Evolutionary conservation across 75 land plant species (phyloP).

Genomic region (Adiantum capillusveneris): DNA sequence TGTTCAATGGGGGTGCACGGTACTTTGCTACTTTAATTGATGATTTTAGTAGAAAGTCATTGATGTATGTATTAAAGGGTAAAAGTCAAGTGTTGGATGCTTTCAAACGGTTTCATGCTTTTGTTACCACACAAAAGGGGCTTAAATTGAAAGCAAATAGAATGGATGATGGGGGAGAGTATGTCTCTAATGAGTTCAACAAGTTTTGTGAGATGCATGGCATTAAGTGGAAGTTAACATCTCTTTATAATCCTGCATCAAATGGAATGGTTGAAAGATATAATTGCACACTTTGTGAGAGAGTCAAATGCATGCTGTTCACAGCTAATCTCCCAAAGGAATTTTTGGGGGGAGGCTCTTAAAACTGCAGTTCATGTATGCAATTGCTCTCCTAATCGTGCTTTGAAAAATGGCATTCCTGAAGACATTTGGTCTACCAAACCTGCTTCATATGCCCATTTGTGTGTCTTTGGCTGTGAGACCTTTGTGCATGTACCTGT

Average conservation of each 20-base stretch:
- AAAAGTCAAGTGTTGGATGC: not conserved
- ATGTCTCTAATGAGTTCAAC: constrained; percentile 1
- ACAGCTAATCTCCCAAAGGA: not conserved
- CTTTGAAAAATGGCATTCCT: constrained; percentile 2
- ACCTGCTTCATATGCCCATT: not conserved
- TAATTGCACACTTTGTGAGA: not conserved
- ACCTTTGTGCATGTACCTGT: not conserved
- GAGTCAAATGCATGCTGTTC: constrained; percentile 3
- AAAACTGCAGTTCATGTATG: constrained; percentile 1
- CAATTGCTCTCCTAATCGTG: not conserved
- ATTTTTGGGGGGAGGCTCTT: constrained; percentile 1
- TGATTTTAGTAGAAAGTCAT: not conserved
- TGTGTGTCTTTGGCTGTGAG: constrained; percentile 13
- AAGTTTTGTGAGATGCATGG: not conserved
- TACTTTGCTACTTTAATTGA: constrained; percentile 1
- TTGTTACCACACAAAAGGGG: not conserved
- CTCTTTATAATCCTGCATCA: constrained; percentile 1
- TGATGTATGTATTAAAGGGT: not conserved
- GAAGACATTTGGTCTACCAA: constrained; percentile 6
- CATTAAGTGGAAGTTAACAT: not conserved
- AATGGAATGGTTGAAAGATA: constrained; percentile 1
- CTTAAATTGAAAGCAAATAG: not conserved
- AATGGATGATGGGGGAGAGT: constrained; percentile 3
- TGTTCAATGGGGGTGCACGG: not conserved
- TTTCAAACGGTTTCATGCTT: not conserved